Evolutionary conservation across 495 filamentous ascomycete species (phyloP).

Genomic region (Lineolata rhizophorae): DNA sequence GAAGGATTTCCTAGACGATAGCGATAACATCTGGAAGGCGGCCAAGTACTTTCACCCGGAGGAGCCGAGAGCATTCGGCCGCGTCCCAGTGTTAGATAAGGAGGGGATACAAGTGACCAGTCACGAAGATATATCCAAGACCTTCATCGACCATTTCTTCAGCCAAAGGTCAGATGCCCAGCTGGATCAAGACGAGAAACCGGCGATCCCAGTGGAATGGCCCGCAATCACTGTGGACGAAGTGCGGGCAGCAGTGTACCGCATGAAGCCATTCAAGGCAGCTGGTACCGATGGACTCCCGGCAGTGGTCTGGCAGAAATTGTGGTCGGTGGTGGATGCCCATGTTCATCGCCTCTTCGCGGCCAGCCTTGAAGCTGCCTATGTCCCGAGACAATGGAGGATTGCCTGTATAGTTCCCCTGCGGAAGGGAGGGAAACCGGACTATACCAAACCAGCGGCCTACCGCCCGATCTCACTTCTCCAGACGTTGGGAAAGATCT

Average conservation of each 20-base stretch:
- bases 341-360: slow-evolving; percentile 3
- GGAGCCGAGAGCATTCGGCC: slow-evolving; percentile 5
- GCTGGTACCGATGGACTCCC: too few species aligned
- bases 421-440: slow-evolving; percentile 6
- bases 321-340: slow-evolving; percentile 7
- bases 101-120: slow-evolving; percentile 9
- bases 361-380: neutral
- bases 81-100: too few species aligned
- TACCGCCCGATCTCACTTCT: neutral
- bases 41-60: slow-evolving; percentile 4
- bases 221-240: slow-evolving; percentile 8
- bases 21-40: slow-evolving; percentile 3
- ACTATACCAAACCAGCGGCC: too few species aligned
- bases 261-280: slow-evolving; percentile 7
- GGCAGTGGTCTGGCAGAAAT: slow-evolving; percentile 8
- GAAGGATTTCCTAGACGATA: slow-evolving; percentile 6
- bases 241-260: neutral
- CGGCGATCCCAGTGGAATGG: slow-evolving; percentile 14
- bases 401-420: too few species aligned
- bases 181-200: too few species aligned
- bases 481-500: slow-evolving; percentile 3
- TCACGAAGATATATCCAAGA: slow-evolving; percentile 14
- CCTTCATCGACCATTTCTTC: neutral
- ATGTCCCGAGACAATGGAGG: too few species aligned
- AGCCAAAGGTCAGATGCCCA: slow-evolving; percentile 8